Conservation (phyloP, 441 rosid genomes). For the Adansonia rubrostipa region DNA sequence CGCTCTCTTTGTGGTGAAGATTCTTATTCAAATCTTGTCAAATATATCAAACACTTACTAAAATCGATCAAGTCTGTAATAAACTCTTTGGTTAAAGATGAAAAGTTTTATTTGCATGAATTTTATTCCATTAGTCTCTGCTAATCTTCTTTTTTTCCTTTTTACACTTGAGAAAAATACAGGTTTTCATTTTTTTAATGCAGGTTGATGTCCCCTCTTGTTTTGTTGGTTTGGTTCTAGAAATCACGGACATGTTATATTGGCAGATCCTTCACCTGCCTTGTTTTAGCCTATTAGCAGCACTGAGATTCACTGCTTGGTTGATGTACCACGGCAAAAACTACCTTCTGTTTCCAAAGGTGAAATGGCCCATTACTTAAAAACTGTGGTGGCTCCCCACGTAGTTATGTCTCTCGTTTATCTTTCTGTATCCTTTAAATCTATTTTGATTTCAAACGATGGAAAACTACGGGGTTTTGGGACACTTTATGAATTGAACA, state of each 20-base stretch:
- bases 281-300: too few relatives aligned
- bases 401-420: not conserved
- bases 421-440: too few relatives aligned
- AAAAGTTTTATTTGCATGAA: too few relatives aligned
- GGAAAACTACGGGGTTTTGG: too few relatives aligned
- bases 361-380: conserved; percentile 31
- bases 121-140: too few relatives aligned
- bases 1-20: not conserved
- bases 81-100: too few relatives aligned
- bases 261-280: too few relatives aligned
- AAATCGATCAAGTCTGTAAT: not conserved
- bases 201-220: conserved; percentile 32
- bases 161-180: not conserved
- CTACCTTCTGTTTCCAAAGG: conserved; percentile 33
- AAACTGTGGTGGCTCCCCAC: conserved; percentile 28
- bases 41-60: not conserved
- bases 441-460: not conserved
- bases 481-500: not conserved
- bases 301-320: too few relatives aligned
- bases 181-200: not conserved
- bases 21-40: not conserved
- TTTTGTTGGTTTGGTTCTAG: conserved; percentile 26
- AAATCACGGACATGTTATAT: too few relatives aligned
- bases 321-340: conserved; percentile 16
- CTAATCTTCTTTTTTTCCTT: too few relatives aligned